These are phyloP conservation scores for Nowakowskiella sp. DNA, from an alignment of 192 early-diverging fungal species.

Conservation along the genomic window DNA sequence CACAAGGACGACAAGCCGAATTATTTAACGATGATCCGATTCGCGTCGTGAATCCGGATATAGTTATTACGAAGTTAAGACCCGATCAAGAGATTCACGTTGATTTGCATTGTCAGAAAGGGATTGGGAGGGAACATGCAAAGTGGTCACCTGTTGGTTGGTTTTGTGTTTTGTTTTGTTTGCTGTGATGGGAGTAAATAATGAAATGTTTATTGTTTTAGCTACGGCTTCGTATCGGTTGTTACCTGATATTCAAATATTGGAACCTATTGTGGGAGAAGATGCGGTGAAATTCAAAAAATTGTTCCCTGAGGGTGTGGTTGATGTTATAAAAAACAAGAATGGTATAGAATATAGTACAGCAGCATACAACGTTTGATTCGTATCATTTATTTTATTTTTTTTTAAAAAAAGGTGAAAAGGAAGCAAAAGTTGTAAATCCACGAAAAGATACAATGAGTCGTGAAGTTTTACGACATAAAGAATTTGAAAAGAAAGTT, in stretches of 20 bases:
- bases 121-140: constrained; percentile 90
- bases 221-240: constrained; percentile 92
- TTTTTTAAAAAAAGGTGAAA: constrained; percentile 33
- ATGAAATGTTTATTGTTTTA: constrained; percentile 7
- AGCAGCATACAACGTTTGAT: neutral
- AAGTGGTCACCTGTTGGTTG: constrained; percentile 90
- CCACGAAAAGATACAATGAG: constrained; percentile 92
- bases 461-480: constrained; percentile 85
- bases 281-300: constrained; percentile 69
- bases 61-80: constrained; percentile 85
- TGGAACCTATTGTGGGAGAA: constrained; percentile 75
- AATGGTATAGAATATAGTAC: constrained; percentile 21
- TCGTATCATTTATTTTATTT: neutral
- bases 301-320: constrained; percentile 84
- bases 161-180: constrained; percentile 18
- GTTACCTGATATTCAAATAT: constrained; percentile 82
- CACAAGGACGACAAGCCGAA: constrained; percentile 82
- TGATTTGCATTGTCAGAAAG: constrained; percentile 85
- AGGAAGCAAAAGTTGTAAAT: constrained; percentile 74
- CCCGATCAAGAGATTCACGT: constrained; percentile 82
- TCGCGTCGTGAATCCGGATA: constrained; percentile 79
- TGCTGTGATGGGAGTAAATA: neutral
- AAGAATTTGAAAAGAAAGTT: constrained; percentile 87
- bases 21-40: constrained; percentile 61
- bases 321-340: constrained; percentile 62